These are phyloP conservation scores for Diaporthe nobilis DNA, from an alignment of 2,329 filamentous ascomycete species.

Conservation along the genomic window DNA sequence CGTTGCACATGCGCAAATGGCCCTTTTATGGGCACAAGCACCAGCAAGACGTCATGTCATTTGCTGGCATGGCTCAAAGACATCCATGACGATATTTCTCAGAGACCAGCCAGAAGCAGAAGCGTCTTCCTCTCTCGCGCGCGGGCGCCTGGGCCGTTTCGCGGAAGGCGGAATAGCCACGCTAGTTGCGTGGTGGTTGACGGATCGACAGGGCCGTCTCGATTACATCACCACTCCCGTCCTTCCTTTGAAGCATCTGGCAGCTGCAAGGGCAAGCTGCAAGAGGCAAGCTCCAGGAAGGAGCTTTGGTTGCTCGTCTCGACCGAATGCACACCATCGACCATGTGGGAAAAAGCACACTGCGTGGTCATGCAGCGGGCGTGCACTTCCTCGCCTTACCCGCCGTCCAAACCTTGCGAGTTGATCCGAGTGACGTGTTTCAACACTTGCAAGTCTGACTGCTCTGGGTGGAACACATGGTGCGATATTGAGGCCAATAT, in stretches of 20 bases:
- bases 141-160: background rate
- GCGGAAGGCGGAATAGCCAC: background rate
- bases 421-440: too few species aligned
- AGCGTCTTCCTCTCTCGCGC: background rate
- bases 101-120: background rate
- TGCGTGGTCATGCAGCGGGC: background rate
- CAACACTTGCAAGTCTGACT: background rate
- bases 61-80: background rate
- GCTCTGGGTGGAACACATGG: background rate
- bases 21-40: slow-evolving; percentile 14
- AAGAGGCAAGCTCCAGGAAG: background rate
- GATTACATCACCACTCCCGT: slow-evolving; percentile 39
- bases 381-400: background rate
- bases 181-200: slow-evolving; percentile 11
- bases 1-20: slow-evolving; percentile 5
- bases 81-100: slow-evolving; percentile 23
- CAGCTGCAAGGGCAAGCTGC: slow-evolving; percentile 8
- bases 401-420: background rate
- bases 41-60: slow-evolving; percentile 3
- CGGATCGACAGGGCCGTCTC: slow-evolving; percentile 14
- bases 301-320: background rate
- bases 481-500: background rate
- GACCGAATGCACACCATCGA: background rate
- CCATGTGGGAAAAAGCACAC: background rate
- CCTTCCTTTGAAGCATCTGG: background rate